These are phyloP conservation scores for Brassica balearica DNA, from an alignment of 441 rosid species.

Conservation along the genomic window DNA sequence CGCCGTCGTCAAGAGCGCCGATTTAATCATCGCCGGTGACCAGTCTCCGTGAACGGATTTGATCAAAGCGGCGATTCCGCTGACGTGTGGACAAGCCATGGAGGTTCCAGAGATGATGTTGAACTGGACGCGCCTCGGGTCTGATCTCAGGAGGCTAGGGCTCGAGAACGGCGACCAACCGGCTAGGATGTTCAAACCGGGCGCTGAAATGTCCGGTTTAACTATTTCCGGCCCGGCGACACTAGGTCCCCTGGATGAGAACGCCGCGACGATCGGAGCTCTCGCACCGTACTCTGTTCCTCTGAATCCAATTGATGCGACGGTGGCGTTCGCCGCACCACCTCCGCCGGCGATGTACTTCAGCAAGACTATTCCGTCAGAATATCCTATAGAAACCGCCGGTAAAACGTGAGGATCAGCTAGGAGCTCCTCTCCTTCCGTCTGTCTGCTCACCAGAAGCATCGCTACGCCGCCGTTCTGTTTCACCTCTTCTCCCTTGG, in stretches of 20 bases:
- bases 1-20: slow-evolving; percentile 79
- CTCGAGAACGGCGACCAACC: slow-evolving; percentile 59
- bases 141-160: slow-evolving; percentile 49
- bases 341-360: slow-evolving; percentile 37
- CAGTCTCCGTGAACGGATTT: slow-evolving; percentile 60
- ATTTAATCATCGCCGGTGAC: slow-evolving; percentile 74
- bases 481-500: slow-evolving; percentile 60
- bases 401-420: slow-evolving; percentile 62
- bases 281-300: slow-evolving; percentile 53
- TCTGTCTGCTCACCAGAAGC: slow-evolving; percentile 46
- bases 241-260: slow-evolving; percentile 73
- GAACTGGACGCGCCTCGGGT: slow-evolving; percentile 57
- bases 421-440: slow-evolving; percentile 57
- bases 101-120: slow-evolving; percentile 72
- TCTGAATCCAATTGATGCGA: slow-evolving; percentile 51
- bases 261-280: slow-evolving; percentile 63
- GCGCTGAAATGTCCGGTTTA: slow-evolving; percentile 71
- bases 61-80: slow-evolving; percentile 64
- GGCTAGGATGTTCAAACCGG: slow-evolving; percentile 67
- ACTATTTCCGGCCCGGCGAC: slow-evolving; percentile 52
- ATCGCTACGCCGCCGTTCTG: slow-evolving; percentile 59
- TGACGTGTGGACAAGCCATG: slow-evolving; percentile 74
- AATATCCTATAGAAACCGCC: slow-evolving; percentile 49
- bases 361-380: slow-evolving; percentile 44
- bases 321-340: slow-evolving; percentile 38